phyloP scores from a whole-genome alignment of 345 rosid species.

The Conringia planisiliqua region DNA sequence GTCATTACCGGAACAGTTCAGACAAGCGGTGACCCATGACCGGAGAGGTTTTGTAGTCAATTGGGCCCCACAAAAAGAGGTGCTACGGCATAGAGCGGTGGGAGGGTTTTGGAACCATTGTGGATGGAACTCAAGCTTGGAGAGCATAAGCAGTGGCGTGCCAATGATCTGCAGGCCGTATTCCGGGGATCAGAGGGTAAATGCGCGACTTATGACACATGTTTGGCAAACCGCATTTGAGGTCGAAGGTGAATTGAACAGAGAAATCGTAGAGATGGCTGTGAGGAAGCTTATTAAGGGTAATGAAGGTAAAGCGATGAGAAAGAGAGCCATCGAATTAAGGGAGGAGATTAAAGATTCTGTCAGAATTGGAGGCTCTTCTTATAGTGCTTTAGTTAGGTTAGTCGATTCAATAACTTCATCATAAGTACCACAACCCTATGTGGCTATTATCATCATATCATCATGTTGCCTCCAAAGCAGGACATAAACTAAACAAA shows the following conservation, averaged over 20 bases:
- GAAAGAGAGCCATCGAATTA: constrained; percentile 25
- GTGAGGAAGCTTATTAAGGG: constrained; percentile 36
- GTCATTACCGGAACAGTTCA: constrained; percentile 22
- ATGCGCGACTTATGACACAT: constrained; percentile 34
- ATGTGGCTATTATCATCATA: too few relatives aligned
- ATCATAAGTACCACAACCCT: neutral
- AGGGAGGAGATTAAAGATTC: constrained; percentile 27
- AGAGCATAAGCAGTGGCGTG: constrained; percentile 31
- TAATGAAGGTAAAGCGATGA: constrained; percentile 42
- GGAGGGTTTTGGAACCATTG: constrained; percentile 43
- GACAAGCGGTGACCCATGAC: constrained; percentile 10
- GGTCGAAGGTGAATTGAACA: constrained; percentile 35
- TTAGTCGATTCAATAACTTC: constrained; percentile 27
- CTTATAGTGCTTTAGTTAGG: constrained; percentile 24
- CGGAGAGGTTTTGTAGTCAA: constrained; percentile 41
- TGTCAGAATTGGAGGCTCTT: constrained; percentile 27
- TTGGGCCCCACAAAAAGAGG: constrained; percentile 50
- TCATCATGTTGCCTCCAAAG: too few relatives aligned
- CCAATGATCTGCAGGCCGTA: constrained; percentile 43
- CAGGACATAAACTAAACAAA: too few relatives aligned
- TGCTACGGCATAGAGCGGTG: constrained; percentile 34
- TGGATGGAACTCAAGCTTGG: constrained; percentile 33
- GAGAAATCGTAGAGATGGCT: constrained; percentile 28
- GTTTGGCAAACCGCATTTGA: constrained; percentile 39
- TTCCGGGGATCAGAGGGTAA: constrained; percentile 37